Base-by-base conservation (phyloP, 1,284 basidiomycete genomes). In the Sanguinoderma infundibulare region DNA sequence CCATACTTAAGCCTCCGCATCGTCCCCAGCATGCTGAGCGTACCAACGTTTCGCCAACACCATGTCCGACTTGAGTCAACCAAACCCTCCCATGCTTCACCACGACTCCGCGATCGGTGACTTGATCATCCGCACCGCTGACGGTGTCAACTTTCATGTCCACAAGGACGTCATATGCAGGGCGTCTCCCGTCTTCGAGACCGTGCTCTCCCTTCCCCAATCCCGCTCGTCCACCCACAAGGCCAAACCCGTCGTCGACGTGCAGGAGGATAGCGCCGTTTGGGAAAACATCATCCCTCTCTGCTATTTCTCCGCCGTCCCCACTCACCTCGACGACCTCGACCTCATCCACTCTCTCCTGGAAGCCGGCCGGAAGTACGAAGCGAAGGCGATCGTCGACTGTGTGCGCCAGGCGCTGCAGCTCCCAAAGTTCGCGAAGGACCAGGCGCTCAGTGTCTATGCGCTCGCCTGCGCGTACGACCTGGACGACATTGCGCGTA, bases 81-180 rank as follows among this genome's bases (percentile, higher is more conserved):
- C 39, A 9, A 47, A 49, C 26, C n/a, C 15, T 6, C 44, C 52
- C 20, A n/a, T n/a, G n/a, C 24, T 36, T 46, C 14, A 32, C 69
- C 20, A 22, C 22, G 12, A 52, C 2, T 24, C 51, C 17, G 7
- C 46, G 2, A 60, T 53, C 47, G 67, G 59, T 63, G 65, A 71
- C 69, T 62, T 70, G 63, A 72, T 74, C 72, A 63, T 70, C 65
- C 69, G 67, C 60, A 63, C 55, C 7, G 34, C 34, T 7, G 55
- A 61, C 20, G 51, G 44, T 8, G 28, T 50, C 3, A 35, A 53
- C n/a, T 54, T 57, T 38, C 36, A 57, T 15, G 55, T 57, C 28
- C 34, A 61, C 60, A 53, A 50, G 36, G 34, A 39, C 35, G 50
- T 57, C 60, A 28, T 61, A 7, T 42, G 28, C 17, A 36, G 24